Percentiles rank a stretch among this genome's conserved stretches.
These are phyloP conservation scores for Piromyces finnis DNA, from an alignment of 192 early-diverging fungal species.

Conservation along the genomic window DNA sequence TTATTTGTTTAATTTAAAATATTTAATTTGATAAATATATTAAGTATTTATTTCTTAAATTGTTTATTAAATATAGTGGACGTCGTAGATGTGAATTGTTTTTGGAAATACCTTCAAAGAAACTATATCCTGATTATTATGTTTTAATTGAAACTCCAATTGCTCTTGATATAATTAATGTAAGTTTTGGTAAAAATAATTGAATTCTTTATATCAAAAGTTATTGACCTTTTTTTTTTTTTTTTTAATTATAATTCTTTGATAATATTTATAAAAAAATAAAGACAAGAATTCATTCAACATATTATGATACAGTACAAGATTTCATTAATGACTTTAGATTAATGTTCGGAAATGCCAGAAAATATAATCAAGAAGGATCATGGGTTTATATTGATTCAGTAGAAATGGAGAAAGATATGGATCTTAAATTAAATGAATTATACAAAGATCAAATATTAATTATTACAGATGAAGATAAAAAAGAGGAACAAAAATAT, in stretches of 20 bases:
- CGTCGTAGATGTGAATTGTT: slow-evolving; percentile 61
- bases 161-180: slow-evolving; percentile 68
- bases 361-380: slow-evolving; percentile 76
- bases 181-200: slow-evolving; percentile 2
- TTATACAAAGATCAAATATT: not conserved
- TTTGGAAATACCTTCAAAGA: slow-evolving; percentile 39
- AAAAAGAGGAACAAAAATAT: not conserved
- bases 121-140: slow-evolving; percentile 79
- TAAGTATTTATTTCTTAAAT: too few species aligned
- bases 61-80: slow-evolving; percentile 14
- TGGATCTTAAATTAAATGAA: not conserved
- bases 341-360: slow-evolving; percentile 82
- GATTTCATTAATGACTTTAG: slow-evolving; percentile 65
- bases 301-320: slow-evolving; percentile 39
- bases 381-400: slow-evolving; percentile 88
- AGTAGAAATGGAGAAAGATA: slow-evolving; percentile 15
- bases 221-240: too few species aligned
- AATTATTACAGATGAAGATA: not conserved
- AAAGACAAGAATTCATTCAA: not conserved
- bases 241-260: too few species aligned
- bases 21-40: too few species aligned
- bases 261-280: too few species aligned
- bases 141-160: slow-evolving; percentile 74
- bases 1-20: too few species aligned
- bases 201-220: too few species aligned